Percentiles rank a stretch among this genome's conserved stretches.
Conservation (phyloP, 352 stramenopile genomes). For the Phytophthora tubulina region DNA sequence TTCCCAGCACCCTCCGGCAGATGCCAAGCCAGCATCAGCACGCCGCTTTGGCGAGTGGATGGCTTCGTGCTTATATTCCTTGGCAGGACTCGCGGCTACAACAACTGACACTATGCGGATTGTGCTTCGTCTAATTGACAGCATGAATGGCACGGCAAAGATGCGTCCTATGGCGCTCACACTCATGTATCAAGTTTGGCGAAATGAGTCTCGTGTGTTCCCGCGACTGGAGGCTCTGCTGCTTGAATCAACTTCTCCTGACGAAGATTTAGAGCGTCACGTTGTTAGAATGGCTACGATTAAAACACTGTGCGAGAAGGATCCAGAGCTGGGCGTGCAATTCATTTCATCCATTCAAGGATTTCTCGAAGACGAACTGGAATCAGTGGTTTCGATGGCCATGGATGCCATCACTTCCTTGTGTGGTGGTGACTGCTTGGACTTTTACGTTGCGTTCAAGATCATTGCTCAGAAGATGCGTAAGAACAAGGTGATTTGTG, state of each 20-base stretch:
- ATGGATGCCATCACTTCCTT: conserved; percentile 68
- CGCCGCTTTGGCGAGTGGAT: conserved; percentile 44
- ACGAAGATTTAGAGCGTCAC: conserved; percentile 45
- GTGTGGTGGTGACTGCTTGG: conserved; percentile 70
- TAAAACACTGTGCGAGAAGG: conserved; percentile 64
- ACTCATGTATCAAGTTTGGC: conserved; percentile 72
- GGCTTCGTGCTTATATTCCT: conserved; percentile 54
- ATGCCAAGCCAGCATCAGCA: conserved; percentile 7
- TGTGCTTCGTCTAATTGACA: conserved; percentile 73
- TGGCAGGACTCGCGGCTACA: conserved; percentile 54
- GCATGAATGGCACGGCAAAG: conserved; percentile 46
- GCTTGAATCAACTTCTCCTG: conserved; percentile 40
- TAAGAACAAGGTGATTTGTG: conserved; percentile 69
- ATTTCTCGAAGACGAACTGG: conserved; percentile 60
- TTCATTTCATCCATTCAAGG: conserved; percentile 72
- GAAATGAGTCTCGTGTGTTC: conserved; percentile 73
- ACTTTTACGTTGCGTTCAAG: conserved; percentile 83
- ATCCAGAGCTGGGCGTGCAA: conserved; percentile 73
- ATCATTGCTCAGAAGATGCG: conserved; percentile 74
- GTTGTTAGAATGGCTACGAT: conserved; percentile 73
- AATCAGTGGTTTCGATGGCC: conserved; percentile 70
- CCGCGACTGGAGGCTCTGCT: conserved; percentile 66
- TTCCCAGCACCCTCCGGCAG: conserved; percentile 40
- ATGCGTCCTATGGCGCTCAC: conserved; percentile 61
- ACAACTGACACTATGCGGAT: conserved; percentile 84